These are phyloP conservation scores for Cladophialophora psammophila DNA, from an alignment of 2,329 filamentous ascomycete species.

Conservation along the genomic window DNA sequence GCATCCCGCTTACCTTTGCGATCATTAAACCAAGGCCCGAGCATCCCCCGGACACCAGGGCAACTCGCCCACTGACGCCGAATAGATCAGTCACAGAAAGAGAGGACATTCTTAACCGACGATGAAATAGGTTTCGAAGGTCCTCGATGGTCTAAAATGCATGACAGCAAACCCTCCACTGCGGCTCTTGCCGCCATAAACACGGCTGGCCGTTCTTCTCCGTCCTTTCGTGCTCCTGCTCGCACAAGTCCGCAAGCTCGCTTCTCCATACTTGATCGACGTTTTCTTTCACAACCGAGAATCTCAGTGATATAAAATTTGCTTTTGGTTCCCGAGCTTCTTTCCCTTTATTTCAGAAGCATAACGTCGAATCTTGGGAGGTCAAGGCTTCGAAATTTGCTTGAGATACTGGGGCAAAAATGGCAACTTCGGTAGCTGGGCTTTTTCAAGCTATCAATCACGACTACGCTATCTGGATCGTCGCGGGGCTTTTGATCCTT, in stretches of 20 bases:
- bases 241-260: constrained; percentile 31
- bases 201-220: constrained; percentile 25
- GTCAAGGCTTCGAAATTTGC: not conserved
- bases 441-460: constrained; percentile 29
- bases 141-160: constrained; percentile 4
- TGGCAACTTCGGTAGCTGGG: constrained; percentile 22
- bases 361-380: not conserved
- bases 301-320: constrained; percentile 17
- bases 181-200: constrained; percentile 18
- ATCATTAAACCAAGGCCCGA: constrained; percentile 60
- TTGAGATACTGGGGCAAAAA: not conserved
- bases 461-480: constrained; percentile 29
- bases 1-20: constrained; percentile 45
- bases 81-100: constrained; percentile 41
- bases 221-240: constrained; percentile 5
- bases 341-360: not conserved
- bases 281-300: constrained; percentile 6
- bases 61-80: constrained; percentile 52
- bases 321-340: not conserved
- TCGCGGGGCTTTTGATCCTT: constrained; percentile 19
- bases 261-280: constrained; percentile 24
- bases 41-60: constrained; percentile 54
- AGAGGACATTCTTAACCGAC: constrained; percentile 14
- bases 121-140: not conserved
- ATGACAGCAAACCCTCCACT: constrained; percentile 3